Evolutionary conservation across 1,139 yeast species (phyloP), one percentile per base, ranked within the genome.

Genomic region (Candida albicans): DNA sequence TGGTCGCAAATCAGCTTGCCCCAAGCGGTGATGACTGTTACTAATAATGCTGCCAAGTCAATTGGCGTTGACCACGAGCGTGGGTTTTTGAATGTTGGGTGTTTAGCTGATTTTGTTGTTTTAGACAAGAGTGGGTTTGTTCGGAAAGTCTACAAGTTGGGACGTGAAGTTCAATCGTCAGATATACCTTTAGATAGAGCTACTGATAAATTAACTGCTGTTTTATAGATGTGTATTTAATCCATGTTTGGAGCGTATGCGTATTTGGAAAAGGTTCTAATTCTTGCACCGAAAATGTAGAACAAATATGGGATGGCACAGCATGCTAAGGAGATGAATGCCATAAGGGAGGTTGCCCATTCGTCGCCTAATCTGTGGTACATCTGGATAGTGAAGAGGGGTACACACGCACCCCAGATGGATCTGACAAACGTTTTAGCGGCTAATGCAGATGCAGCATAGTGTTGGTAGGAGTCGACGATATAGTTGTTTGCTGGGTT

Each of bases 351-450:
- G n/a, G 81, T 56, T 1, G 90, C 90, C 91, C 91, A 85, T 60
- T 84, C 80, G 51, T 80, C 59, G 18, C 86, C 87, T 58, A 84
- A 64, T 54, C 75, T 74, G 56, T 81, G 84, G 60, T 83, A 84
- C 88, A 85, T 84, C 61, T 84, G 90, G 41, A 80, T 73, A n/a
- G 89, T 84, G 59, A 84, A 84, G 49, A 84, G 69, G 25, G 87
- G 88, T 53, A 82, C 85, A 48, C 77, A 76, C 2, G 88, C 89
- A 61, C 90, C 89, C 77, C 87, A 84, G 37, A 83, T 65, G 12
- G 85, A 81, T 61, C 88, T 70, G 37, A 81, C 73, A 52, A 82
- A 77, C 0, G 87, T 82, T 61, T 82, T 80, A 1, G 85, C 81
- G 24, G 87, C 85, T 47, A 82, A 66, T 1, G 81, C 87, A 35